Conservation (phyloP, 805 yeast genomes). For the Isabelozyma heimii region DNA sequence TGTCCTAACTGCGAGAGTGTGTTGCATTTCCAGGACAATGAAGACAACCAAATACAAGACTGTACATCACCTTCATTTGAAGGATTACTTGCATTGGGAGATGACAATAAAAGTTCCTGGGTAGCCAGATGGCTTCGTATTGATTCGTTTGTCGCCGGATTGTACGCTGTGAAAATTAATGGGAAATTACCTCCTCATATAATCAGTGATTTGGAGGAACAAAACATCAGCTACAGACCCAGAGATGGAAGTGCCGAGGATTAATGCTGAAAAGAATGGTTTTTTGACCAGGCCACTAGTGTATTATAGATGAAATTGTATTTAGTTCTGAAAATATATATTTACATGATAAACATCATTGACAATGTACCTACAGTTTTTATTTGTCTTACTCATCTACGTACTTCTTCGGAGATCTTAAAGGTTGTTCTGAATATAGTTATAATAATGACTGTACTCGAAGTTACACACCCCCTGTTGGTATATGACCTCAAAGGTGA, state of each 20-base stretch:
- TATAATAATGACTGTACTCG: too few relatives aligned
- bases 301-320: neutral
- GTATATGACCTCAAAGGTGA: too few relatives aligned
- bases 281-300: neutral
- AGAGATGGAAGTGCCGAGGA: conserved; percentile 87
- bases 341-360: neutral
- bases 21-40: conserved; percentile 70
- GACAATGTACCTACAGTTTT: neutral
- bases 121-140: conserved; percentile 95
- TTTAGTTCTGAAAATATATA: neutral
- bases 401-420: too few relatives aligned
- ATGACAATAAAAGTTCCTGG: conserved; percentile 80
- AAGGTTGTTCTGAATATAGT: too few relatives aligned
- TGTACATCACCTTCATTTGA: conserved; percentile 97
- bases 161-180: conserved; percentile 90
- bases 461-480: too few relatives aligned
- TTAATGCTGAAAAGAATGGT: conserved; percentile 15
- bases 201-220: conserved; percentile 64
- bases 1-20: conserved; percentile 97
- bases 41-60: conserved; percentile 80
- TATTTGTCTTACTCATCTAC: too few relatives aligned
- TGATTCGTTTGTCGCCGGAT: conserved; percentile 82
- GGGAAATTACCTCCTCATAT: conserved; percentile 91
- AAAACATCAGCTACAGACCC: conserved; percentile 85
- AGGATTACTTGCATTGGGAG: conserved; percentile 88